Percentiles rank a stretch among this genome's conserved stretches.
These are phyloP conservation scores for Francoa sonchifolia DNA, from an alignment of 441 rosid genomes.

Conservation along the genomic window DNA sequence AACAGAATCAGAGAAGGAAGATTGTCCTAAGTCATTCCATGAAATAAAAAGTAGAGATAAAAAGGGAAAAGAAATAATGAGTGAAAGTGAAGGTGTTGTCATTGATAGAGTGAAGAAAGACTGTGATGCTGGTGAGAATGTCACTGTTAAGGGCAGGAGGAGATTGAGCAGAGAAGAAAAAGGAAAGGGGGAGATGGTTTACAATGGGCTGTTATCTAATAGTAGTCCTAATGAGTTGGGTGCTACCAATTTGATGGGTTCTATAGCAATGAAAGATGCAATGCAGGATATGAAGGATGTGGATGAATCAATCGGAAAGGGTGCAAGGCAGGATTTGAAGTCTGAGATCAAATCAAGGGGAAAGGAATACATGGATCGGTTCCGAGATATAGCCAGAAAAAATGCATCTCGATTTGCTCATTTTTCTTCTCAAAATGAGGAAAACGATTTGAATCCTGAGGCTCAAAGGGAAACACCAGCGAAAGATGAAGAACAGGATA, in stretches of 20 bases:
- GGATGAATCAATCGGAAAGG: constrained; percentile 6
- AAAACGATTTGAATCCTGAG: constrained; percentile 11
- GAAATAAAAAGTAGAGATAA: neutral
- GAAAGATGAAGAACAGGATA: constrained; percentile 24
- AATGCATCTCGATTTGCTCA: constrained; percentile 69
- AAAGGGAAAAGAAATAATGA: neutral
- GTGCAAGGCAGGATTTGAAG: constrained; percentile 7
- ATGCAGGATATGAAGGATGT: constrained; percentile 4
- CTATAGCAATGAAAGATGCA: constrained; percentile 6
- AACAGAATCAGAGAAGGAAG: neutral
- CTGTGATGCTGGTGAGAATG: constrained; percentile 7
- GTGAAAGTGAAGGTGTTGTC: constrained; percentile 1
- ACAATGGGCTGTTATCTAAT: constrained; percentile 2
- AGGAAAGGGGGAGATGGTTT: constrained; percentile 31
- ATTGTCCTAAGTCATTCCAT: neutral
- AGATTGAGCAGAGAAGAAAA: constrained; percentile 29
- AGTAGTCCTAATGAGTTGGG: constrained; percentile 1
- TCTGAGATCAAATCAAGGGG: constrained; percentile 13
- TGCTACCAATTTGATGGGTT: constrained; percentile 12
- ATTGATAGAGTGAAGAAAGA: constrained; percentile 11
- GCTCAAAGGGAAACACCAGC: constrained; percentile 18
- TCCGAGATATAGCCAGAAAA: constrained; percentile 44
- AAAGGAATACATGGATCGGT: constrained; percentile 21
- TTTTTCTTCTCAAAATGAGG: constrained; percentile 32
- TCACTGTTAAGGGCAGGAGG: constrained; percentile 15